A percentile compares a stretch with the other conserved stretches of the same genome.
Conservation (phyloP, 257 asterid species). For the Petunia axillaris region DNA sequence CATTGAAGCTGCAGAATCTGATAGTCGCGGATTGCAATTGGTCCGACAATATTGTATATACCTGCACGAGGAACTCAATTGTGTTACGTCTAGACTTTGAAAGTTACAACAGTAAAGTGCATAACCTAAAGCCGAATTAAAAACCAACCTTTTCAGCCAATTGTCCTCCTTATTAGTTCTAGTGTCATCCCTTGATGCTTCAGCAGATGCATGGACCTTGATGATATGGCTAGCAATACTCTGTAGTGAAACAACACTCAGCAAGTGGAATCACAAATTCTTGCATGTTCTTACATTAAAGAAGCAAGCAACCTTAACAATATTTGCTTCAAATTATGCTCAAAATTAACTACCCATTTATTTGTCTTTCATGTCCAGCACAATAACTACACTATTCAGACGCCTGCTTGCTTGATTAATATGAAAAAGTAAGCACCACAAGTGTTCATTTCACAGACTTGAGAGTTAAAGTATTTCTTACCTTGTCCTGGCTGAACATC, state of each 20-base stretch:
- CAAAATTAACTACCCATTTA: background rate
- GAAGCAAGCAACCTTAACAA: background rate
- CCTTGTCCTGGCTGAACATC: constrained; percentile 95
- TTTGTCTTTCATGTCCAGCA: background rate
- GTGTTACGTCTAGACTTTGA: constrained; percentile 27
- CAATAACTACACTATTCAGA: background rate
- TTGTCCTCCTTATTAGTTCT: constrained; percentile 75
- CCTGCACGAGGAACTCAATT: constrained; percentile 49
- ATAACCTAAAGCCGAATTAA: constrained; percentile 7
- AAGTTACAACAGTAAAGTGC: constrained; percentile 4
- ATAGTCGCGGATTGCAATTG: constrained; percentile 89
- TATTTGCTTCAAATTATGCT: background rate
- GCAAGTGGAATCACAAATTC: constrained; percentile 29
- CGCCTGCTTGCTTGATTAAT: background rate
- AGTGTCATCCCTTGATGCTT: constrained; percentile 59
- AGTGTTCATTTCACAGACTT: constrained; percentile 18
- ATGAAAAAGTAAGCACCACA: background rate
- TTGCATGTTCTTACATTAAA: constrained; percentile 27
- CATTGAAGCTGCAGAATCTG: constrained; percentile 85
- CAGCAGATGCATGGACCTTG: constrained; percentile 93
- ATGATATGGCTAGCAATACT: constrained; percentile 89
- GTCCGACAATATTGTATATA: constrained; percentile 89
- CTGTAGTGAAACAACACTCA: constrained; percentile 48
- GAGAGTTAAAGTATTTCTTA: constrained; percentile 30
- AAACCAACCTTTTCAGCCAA: constrained; percentile 87